Evolutionary conservation across 2,329 filamentous ascomycete species (phyloP).

Genomic region (Pestalotiopsis sp.): DNA sequence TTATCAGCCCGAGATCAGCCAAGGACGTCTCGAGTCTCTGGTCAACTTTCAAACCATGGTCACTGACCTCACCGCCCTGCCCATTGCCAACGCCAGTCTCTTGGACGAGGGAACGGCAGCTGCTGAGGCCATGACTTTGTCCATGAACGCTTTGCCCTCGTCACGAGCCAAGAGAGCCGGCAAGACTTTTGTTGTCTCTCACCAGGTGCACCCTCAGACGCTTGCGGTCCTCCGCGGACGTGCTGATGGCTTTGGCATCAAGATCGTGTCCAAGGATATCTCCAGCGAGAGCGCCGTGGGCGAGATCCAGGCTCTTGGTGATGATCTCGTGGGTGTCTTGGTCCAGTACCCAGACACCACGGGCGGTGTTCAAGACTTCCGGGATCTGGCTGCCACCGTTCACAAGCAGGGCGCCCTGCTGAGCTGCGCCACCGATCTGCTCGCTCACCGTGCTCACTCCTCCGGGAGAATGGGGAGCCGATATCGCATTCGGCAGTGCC

Average conservation of each 20-base stretch:
- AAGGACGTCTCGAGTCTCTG: conserved; percentile 87
- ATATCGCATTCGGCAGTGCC: conserved; percentile 91
- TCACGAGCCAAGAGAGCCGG: conserved; percentile 73
- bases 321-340: conserved; percentile 84
- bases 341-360: conserved; percentile 95
- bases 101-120: conserved; percentile 91
- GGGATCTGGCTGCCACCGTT: conserved; percentile 71
- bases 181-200: conserved; percentile 84
- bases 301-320: conserved; percentile 72
- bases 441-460: conserved; percentile 90
- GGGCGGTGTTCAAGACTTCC: conserved; percentile 78
- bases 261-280: conserved; percentile 73
- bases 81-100: conserved; percentile 88
- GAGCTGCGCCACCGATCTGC: conserved; percentile 85
- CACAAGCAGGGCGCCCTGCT: conserved; percentile 80
- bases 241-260: conserved; percentile 89
- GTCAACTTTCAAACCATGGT: conserved; percentile 96
- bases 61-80: conserved; percentile 81
- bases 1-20: conserved; percentile 96
- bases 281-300: conserved; percentile 62
- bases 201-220: conserved; percentile 83
- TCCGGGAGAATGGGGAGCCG: conserved; percentile 91
- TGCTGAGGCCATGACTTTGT: conserved; percentile 94
- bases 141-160: conserved; percentile 73
- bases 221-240: conserved; percentile 81